Evolutionary conservation across 1,284 basidiomycete genomes (phyloP), one percentile per base, ranked within the genome.

Genomic region (Tetrapyrgos nigripes): DNA sequence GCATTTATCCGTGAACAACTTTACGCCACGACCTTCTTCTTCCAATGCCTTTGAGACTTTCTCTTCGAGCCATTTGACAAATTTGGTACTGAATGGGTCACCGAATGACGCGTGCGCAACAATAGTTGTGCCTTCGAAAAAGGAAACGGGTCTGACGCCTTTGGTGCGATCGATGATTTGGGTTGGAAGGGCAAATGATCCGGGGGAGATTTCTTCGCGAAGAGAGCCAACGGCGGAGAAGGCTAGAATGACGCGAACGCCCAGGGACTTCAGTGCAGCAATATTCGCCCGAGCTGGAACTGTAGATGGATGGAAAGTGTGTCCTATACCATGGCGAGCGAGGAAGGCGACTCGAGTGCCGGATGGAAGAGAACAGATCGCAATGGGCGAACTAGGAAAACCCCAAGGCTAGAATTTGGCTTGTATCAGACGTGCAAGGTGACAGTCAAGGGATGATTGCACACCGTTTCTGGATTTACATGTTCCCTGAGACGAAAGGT

Each of bases 161-260:
- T 98, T 98, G 21, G 97, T 98, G 52, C 97, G 86, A 76, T 99
- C 96, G 72, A 99, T 98, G 77, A 98, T 94, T 75, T 98, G 96
- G 54, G 85, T 83, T 0, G 97, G 96, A 48, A 99, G 86, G 53
- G 89, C 83, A 73, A 98, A 96, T 67, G 96, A 89, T 44, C 95
- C 93, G 0, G 94, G 94, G n/a, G 85, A 75, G 70, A 98, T 94
- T 68, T 98, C 95, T 75, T 99, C 97, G 47, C 94, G 84, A 44
- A 99, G 84, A n/a, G 93, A 96, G 35, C 97, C 97, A 45, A 99
- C 97, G 8, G 97, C 97, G 17, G 91, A 93, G 81, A 99, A 99
- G 2, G 96, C 95, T 61, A 98, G 81, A 68, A 99, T 87, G 43
- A 89, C 92, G 61, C 90, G 86, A 14, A 95, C 93, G 53, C 97